Base-by-base conservation (phyloP, 176 grass and related monocot genomes). In the Aegilops speltoides region DNA sequence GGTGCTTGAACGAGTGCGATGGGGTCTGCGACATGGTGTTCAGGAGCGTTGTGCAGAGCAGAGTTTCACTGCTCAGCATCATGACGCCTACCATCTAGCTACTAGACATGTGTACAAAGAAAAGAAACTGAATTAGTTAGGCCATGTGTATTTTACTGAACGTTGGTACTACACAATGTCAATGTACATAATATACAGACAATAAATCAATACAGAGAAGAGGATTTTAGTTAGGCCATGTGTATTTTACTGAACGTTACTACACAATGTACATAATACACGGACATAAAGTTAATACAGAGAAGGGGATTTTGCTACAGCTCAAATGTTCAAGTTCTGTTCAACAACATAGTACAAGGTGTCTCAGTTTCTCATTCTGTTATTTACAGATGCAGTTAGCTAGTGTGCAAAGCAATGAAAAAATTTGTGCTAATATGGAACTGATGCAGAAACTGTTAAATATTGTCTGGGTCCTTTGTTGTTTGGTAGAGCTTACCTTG, bases 31-130 rank as follows among this genome's bases (percentile, higher is more conserved):
- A 86, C 15, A 62, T 17, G 20, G 85, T 96, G 64, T 92, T 90
- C 78, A 84, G 68, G 69, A 84, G 79, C 52, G 79, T 94, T 19
- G 52, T 87, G 9, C 86, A 83, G 4, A 90, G 78, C 3, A 83
- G 91, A 57, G 85, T 96, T 22, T 88, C 83, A 1, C 20, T 94
- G 69, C 89, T 94, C 79, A 92, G 92, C 84, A 92, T 97, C 20
- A 86, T 76, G 32, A 90, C 94, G 7, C 89, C 91, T 3, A 64
- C 61, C 22, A 91, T 90, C 33, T 96, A 84, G 52, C 29, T 31
- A 31, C 4, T 33, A 33, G 33, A 33, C 33, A 40, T 40, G 38
- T 40, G 38, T 40, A 40, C 8, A 40, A 2, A 40, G 8, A 40
- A 2, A 40, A 40, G 38, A 40, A 40, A 40, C 38, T 40, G 2